Percentiles rank a stretch among this genome's conserved stretches.
Evolutionary conservation across 148 eudicot genomes (phyloP).

Genomic region (Heliosperma pusillum): DNA sequence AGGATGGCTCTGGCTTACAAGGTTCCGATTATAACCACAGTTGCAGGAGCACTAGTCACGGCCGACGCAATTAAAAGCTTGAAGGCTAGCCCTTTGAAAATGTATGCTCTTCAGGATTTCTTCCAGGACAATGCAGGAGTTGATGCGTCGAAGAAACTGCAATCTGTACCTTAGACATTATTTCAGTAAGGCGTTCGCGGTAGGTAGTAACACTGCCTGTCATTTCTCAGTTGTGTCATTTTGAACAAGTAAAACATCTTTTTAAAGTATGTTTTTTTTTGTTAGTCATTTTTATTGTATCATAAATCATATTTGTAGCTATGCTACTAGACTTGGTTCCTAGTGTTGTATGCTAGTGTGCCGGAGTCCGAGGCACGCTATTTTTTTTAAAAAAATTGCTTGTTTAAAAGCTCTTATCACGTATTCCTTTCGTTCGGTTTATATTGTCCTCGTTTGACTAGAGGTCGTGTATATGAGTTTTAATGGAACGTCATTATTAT

Average conservation of each 20-base stretch:
- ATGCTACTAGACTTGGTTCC: neutral
- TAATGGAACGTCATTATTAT: no score
- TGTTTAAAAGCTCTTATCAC: no score
- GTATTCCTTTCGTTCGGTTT: no score
- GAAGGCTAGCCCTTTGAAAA: slow-evolving; percentile 53
- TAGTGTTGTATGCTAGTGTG: neutral
- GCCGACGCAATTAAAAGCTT: slow-evolving; percentile 84
- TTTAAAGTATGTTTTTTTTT: slow-evolving; percentile 3
- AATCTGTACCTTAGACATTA: slow-evolving; percentile 39
- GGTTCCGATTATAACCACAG: slow-evolving; percentile 82
- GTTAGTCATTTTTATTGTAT: slow-evolving; percentile 19
- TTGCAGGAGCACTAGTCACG: slow-evolving; percentile 84
- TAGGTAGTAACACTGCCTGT: slow-evolving; percentile 20
- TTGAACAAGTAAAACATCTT: slow-evolving; percentile 4
- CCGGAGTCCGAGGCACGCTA: no score
- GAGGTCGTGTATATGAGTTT: no score
- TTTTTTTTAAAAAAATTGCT: no score
- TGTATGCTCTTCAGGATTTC: slow-evolving; percentile 93
- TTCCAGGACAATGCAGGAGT: slow-evolving; percentile 35
- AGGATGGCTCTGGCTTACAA: slow-evolving; percentile 92
- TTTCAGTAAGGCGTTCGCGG: neutral
- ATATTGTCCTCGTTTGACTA: no score
- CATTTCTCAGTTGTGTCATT: neutral
- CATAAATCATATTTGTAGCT: neutral
- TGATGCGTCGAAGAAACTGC: slow-evolving; percentile 32